Conservation (phyloP, 345 rosid genomes). For the Eucalyptus leucophloia region DNA sequence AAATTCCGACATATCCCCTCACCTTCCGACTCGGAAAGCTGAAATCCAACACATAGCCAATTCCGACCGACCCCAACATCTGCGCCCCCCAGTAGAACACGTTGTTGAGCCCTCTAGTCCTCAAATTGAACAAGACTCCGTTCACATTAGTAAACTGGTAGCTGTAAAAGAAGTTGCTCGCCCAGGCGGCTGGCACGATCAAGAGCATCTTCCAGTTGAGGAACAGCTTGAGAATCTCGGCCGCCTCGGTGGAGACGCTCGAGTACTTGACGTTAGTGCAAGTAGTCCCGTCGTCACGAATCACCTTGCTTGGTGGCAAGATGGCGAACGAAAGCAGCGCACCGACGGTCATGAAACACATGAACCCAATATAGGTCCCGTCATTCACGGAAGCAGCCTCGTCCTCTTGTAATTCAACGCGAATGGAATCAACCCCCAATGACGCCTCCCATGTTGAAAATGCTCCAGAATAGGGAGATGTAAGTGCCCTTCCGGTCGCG, state of each 20-base stretch:
- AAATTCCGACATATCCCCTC: constrained; percentile 68
- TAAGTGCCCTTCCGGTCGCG: constrained; percentile 68
- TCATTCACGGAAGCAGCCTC: constrained; percentile 35
- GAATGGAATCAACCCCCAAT: constrained; percentile 58
- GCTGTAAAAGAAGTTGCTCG: constrained; percentile 77
- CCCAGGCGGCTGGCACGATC: constrained; percentile 81
- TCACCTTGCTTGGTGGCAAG: constrained; percentile 29
- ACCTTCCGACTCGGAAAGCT: constrained; percentile 57
- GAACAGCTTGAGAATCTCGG: constrained; percentile 41
- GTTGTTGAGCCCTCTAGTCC: constrained; percentile 85
- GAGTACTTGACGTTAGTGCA: constrained; percentile 39
- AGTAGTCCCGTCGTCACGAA: constrained; percentile 33
- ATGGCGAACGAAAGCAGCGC: constrained; percentile 27
- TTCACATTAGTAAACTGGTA: constrained; percentile 85
- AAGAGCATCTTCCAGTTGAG: constrained; percentile 64
- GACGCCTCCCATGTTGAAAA: constrained; percentile 66
- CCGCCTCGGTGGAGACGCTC: constrained; percentile 12
- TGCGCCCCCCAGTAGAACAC: constrained; percentile 95
- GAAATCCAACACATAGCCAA: constrained; percentile 74
- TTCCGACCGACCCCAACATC: constrained; percentile 62
- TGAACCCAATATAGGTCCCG: constrained; percentile 50
- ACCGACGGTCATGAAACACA: constrained; percentile 72
- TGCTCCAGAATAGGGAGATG: constrained; percentile 58
- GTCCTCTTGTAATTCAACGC: constrained; percentile 22
- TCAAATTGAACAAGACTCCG: constrained; percentile 40